phyloP scores from a whole-genome alignment of 495 filamentous ascomycete genomes.

The Penicillium desertorum region DNA sequence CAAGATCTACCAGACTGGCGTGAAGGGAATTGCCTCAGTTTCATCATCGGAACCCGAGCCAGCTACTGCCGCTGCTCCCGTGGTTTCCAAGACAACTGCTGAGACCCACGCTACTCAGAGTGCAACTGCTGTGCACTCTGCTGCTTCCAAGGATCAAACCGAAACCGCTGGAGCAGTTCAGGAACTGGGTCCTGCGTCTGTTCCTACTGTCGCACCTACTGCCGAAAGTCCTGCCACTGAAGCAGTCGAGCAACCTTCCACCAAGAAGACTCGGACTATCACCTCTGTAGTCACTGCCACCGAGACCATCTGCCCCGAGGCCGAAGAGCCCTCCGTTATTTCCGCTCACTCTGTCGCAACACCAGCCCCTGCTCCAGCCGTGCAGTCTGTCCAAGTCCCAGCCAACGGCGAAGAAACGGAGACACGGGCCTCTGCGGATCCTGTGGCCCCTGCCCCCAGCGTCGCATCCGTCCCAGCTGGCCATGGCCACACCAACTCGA shows the following conservation, averaged over 20 bases:
- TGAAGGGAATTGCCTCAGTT: constrained; percentile 11
- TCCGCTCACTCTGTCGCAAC: not conserved
- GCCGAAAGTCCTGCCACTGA: not conserved
- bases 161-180: not conserved
- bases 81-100: constrained; percentile 1
- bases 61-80: constrained; percentile 1
- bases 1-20: constrained; percentile 56
- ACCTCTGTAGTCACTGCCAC: constrained; percentile 4
- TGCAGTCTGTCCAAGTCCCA: not conserved
- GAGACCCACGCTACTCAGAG: constrained; percentile 6
- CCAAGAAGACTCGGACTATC: constrained; percentile 13
- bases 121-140: not conserved
- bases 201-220: not conserved
- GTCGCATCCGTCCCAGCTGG: not conserved
- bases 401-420: not conserved
- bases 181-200: not conserved
- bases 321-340: constrained; percentile 5
- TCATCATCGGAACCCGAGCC: constrained; percentile 4
- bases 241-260: not conserved
- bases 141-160: not conserved
- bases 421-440: not conserved
- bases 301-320: constrained; percentile 5
- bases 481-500: not conserved
- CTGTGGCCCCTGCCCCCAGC: not conserved
- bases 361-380: not conserved